A percentile compares a stretch with the other conserved stretches of the same genome.
phyloP scores from a whole-genome alignment of 2,329 filamentous ascomycete genomes.

The Dactylellina leptospora region DNA sequence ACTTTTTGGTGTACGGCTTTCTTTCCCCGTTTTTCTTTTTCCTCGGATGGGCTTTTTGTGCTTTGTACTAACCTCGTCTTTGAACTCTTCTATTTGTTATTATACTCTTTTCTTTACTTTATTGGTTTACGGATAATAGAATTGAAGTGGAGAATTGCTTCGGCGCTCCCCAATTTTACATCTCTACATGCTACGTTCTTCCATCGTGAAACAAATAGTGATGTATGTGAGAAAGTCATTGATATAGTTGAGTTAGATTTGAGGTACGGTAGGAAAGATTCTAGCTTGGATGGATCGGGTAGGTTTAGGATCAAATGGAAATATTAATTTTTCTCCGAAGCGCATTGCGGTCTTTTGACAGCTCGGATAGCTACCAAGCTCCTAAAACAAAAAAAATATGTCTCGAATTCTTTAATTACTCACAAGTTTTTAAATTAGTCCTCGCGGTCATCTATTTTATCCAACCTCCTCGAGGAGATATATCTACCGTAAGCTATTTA shows the following conservation, averaged over 20 bases:
- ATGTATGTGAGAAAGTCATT: background rate
- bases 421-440: background rate
- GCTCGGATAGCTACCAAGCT: background rate
- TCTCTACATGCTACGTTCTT: constrained; percentile 1
- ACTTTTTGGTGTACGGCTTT: constrained; percentile 50
- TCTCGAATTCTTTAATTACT: too few species aligned
- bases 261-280: too few species aligned
- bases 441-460: too few species aligned
- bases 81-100: constrained; percentile 24
- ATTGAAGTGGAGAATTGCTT: constrained; percentile 59
- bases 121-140: constrained; percentile 59
- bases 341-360: background rate
- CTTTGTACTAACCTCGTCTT: constrained; percentile 40
- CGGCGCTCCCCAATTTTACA: constrained; percentile 49
- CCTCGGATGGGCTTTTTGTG: constrained; percentile 53
- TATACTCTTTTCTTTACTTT: constrained; percentile 31
- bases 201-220: background rate
- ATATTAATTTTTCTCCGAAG: too few species aligned
- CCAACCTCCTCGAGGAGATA: background rate
- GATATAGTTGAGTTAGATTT: background rate
- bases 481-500: background rate
- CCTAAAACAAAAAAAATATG: background rate
- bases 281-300: background rate
- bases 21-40: too few species aligned
- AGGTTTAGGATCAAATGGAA: background rate